Conservation (phyloP, 371 early-diverging fungal species). For the Mortierella sp. region DNA sequence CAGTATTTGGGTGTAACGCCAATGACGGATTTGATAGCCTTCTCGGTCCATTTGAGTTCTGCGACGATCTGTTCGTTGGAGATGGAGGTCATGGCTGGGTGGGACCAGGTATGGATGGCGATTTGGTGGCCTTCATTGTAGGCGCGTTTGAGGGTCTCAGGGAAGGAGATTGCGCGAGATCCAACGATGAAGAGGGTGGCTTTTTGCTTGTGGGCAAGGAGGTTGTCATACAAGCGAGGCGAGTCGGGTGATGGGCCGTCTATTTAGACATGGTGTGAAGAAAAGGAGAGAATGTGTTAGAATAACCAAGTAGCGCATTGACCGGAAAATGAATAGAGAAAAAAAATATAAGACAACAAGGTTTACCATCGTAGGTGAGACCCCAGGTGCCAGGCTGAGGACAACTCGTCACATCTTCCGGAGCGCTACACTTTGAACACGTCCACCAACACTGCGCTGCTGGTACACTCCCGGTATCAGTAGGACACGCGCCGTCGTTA, state of each 20-base stretch:
- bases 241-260: conserved; percentile 55
- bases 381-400: conserved; percentile 65
- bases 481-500: conserved; percentile 18
- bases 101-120: conserved; percentile 67
- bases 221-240: conserved; percentile 61
- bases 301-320: not conserved
- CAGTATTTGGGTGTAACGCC: conserved; percentile 65
- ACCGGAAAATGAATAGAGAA: not conserved
- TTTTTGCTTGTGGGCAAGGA: conserved; percentile 64
- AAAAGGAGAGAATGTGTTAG: not conserved
- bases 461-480: not conserved
- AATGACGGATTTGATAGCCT: conserved; percentile 71
- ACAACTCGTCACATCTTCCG: conserved; percentile 63
- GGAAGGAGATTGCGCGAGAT: conserved; percentile 63
- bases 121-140: conserved; percentile 47
- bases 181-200: conserved; percentile 77
- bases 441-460: conserved; percentile 37
- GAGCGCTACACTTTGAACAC: conserved; percentile 27
- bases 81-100: conserved; percentile 68
- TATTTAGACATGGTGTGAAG: not conserved
- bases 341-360: not conserved
- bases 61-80: conserved; percentile 79
- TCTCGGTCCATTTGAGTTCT: conserved; percentile 77
- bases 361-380: conserved; percentile 45
- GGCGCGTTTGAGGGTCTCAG: conserved; percentile 62